Conservation (phyloP, 495 filamentous ascomycete genomes). For the Neurospora sp. region DNA sequence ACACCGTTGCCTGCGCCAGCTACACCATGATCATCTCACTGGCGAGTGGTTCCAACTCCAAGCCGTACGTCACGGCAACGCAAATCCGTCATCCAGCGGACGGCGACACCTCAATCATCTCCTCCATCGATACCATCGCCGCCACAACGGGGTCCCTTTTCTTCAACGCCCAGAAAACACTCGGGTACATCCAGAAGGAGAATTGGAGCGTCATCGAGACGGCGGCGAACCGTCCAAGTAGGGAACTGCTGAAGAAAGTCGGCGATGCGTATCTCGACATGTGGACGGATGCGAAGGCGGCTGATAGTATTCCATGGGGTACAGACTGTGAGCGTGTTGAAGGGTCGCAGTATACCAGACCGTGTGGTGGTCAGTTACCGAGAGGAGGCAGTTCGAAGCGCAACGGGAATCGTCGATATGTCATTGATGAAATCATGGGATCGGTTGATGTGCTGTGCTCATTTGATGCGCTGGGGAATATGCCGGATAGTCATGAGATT, state of each 20-base stretch:
- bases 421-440: constrained; percentile 40
- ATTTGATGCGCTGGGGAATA: constrained; percentile 33
- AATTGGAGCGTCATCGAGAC: constrained; percentile 27
- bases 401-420: constrained; percentile 37
- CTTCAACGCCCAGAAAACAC: constrained; percentile 36
- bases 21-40: constrained; percentile 35
- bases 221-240: constrained; percentile 13
- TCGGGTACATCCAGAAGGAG: constrained; percentile 32
- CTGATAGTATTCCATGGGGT: constrained; percentile 36
- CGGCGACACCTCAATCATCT: constrained; percentile 23
- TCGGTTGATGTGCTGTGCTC: constrained; percentile 38
- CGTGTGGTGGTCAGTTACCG: constrained; percentile 30
- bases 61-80: constrained; percentile 33
- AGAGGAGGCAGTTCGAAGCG: constrained; percentile 27
- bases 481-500: constrained; percentile 40
- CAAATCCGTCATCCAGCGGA: constrained; percentile 30
- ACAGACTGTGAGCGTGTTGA: constrained; percentile 39
- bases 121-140: constrained; percentile 35
- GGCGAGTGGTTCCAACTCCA: constrained; percentile 10
- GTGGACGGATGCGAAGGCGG: constrained; percentile 37
- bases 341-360: constrained; percentile 27
- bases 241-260: constrained; percentile 32
- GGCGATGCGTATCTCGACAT: constrained; percentile 41
- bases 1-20: constrained; percentile 32
- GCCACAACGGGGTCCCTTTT: constrained; percentile 38